A percentile compares a stretch with the other conserved stretches of the same genome.
phyloP scores from a whole-genome alignment of 1,284 basidiomycete species.

The Singerocomus rubriflavus region DNA sequence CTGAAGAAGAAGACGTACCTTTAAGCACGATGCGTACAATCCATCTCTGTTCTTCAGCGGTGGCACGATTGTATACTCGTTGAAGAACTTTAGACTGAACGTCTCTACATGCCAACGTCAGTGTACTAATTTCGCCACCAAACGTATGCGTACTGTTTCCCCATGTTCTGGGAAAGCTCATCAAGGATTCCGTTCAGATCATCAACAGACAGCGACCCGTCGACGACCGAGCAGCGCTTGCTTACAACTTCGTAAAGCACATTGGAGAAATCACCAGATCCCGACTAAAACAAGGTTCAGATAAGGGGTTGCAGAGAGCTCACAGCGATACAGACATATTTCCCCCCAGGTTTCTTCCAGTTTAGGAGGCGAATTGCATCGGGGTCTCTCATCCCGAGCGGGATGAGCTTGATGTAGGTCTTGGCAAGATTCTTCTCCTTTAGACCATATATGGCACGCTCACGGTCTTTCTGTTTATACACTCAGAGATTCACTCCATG shows the following conservation, averaged over 20 bases:
- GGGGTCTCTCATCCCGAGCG: constrained; percentile 71
- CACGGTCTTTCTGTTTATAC: constrained; percentile 75
- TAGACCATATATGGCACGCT: constrained; percentile 84
- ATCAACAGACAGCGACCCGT: constrained; percentile 72
- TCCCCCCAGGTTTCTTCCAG: constrained; percentile 85
- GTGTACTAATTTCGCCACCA: background rate
- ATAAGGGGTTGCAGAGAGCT: background rate
- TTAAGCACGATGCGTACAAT: constrained; percentile 91
- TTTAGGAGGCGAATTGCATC: constrained; percentile 79
- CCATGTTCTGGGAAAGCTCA: constrained; percentile 63
- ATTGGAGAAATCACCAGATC: constrained; percentile 82
- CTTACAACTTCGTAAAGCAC: constrained; percentile 83
- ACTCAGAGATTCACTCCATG: background rate
- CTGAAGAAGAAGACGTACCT: constrained; percentile 46
- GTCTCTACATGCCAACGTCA: constrained; percentile 46
- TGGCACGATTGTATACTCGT: constrained; percentile 72
- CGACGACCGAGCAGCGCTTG: constrained; percentile 79
- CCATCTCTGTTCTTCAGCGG: constrained; percentile 87
- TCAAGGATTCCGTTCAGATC: constrained; percentile 81
- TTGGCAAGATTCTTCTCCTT: constrained; percentile 92
- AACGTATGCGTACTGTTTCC: constrained; percentile 54
- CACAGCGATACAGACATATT: constrained; percentile 45
- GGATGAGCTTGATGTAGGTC: constrained; percentile 85
- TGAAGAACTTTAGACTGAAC: constrained; percentile 73
- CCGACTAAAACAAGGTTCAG: constrained; percentile 39